phyloP scores from a whole-genome alignment of 148 eudicot genomes.

The Rhododendron molle region DNA sequence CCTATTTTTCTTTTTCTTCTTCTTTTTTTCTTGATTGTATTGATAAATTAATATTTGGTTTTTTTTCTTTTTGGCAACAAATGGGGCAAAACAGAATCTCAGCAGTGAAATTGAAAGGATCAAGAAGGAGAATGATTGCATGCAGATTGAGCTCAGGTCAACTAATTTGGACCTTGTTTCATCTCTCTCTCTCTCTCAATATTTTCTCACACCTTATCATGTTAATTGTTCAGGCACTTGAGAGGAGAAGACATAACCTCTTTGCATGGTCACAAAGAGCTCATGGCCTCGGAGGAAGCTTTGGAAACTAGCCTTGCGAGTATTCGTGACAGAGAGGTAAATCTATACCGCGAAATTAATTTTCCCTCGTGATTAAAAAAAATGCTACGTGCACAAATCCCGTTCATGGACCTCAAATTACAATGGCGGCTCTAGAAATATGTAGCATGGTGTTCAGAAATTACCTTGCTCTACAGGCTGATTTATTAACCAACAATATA shows the following conservation, averaged over 20 bases:
- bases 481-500: too few species aligned
- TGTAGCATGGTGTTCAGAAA: too few species aligned
- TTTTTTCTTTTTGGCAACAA: neutral
- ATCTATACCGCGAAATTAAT: neutral
- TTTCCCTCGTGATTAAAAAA: neutral
- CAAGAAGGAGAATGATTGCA: slow-evolving; percentile 71
- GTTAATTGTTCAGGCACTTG: slow-evolving; percentile 47
- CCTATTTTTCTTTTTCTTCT: neutral
- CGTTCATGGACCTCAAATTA: neutral
- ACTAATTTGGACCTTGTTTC: neutral
- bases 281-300: slow-evolving; percentile 53
- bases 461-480: too few species aligned
- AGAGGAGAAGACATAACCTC: slow-evolving; percentile 73
- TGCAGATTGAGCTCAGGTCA: slow-evolving; percentile 76
- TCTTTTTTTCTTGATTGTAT: neutral
- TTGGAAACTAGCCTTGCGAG: slow-evolving; percentile 47
- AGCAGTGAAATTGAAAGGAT: slow-evolving; percentile 62
- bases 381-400: neutral
- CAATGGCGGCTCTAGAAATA: too few species aligned
- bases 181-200: neutral
- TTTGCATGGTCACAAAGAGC: slow-evolving; percentile 46
- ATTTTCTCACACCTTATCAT: neutral
- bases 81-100: slow-evolving; percentile 37
- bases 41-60: neutral
- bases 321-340: slow-evolving; percentile 51